Base-by-base conservation (phyloP, 2,329 filamentous ascomycete species). In the Simplicillium aogashimaense region DNA sequence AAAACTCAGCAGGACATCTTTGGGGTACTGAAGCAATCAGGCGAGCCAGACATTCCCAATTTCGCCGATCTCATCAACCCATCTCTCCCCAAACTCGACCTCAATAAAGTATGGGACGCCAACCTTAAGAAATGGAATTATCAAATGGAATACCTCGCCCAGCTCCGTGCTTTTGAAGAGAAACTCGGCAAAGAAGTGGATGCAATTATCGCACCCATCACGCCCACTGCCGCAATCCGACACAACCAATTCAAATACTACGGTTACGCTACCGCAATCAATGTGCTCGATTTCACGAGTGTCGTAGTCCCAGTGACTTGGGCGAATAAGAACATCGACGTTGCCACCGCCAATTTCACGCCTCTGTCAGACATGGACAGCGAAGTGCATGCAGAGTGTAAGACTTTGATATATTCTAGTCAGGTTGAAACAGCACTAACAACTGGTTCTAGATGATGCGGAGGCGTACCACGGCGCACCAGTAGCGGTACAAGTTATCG, bases 241-340 rank as follows among this genome's bases (percentile, higher is more conserved):
- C 65, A 63, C 7, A 44, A 50, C 3, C 51, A 55, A 41, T 65
- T 59, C 46, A 54, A 51, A 17, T 63, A 63, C 46, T 62, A 63
- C 40, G 60, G 58, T 2, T 66, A 65, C 37, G 49, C 55, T 4
- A 49, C 43, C 2, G 57, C 51, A 10, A 51, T 64, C 7, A 66
- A 65, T 39, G 42, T 60, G 15, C 49, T 66, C 2, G 63, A 67
- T 35, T 60, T 58, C 30, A 63, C 64, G 2, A 63, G 57, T 35
- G 61, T 64, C 10, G 64, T 64, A 1, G 57, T 70, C 6, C 67
- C 67, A 0, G 62, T 70, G 3, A 65, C 63, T 0, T 60, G 57
- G 38, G 63, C 63, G 1, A 61, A 68, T 42, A 60, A 63, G 47
- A 43, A 43, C 3, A 32, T 65, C 0, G 65, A 69, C 42, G 31